Percentiles rank a stretch among this genome's conserved stretches.
These are phyloP conservation scores for Picea mariana DNA, from an alignment of 83 land plant genomes.

Conservation along the genomic window DNA sequence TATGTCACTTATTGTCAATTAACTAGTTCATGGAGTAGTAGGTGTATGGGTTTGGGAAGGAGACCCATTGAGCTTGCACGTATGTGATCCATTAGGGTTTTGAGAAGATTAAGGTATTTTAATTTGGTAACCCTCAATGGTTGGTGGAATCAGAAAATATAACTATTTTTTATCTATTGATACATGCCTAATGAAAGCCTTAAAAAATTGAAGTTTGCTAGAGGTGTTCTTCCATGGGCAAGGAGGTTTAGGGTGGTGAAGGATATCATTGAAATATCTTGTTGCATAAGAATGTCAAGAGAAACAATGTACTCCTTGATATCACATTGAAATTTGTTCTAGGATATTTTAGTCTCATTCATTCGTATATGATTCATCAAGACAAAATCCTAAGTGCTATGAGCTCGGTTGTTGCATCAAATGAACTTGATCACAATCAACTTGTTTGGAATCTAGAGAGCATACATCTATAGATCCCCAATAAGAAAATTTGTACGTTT, in stretches of 20 bases:
- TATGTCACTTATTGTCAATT: no score
- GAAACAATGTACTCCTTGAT: no score
- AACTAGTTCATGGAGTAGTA: no score
- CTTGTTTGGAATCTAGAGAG: neutral
- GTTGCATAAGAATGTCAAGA: no score
- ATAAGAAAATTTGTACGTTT: constrained; percentile 9
- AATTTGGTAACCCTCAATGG: no score
- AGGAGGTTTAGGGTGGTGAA: constrained; percentile 20
- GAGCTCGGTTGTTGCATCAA: neutral
- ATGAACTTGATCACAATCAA: constrained; percentile 8
- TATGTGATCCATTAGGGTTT: no score
- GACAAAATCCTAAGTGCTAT: neutral
- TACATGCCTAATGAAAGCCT: no score
- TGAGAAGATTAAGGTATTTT: no score
- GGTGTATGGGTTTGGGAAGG: no score
- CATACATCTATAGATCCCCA: neutral
- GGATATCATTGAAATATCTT: constrained; percentile 2
- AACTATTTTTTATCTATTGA: no score
- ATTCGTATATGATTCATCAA: neutral
- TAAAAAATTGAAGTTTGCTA: neutral
- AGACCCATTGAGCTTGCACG: no score
- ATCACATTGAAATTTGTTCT: constrained; percentile 9
- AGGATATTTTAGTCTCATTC: constrained; percentile 27
- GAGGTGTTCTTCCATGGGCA: constrained; percentile 26
- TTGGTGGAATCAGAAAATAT: no score